Base-by-base conservation (phyloP, 768 basidiomycete species). In the Neoboletus brunneissimus region DNA sequence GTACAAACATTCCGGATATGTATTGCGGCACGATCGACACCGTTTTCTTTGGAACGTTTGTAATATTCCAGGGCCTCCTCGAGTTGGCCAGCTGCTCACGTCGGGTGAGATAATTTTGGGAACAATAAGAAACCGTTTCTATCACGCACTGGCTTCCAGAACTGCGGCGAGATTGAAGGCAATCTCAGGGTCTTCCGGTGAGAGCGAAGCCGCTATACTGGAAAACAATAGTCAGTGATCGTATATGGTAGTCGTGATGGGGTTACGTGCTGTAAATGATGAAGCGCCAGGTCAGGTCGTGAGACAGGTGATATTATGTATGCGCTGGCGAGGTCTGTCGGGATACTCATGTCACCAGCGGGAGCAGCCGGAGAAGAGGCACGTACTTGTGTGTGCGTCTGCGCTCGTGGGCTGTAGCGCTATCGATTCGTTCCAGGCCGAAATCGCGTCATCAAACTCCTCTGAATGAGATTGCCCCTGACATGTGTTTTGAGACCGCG, bases 141-240 rank as follows among this genome's bases (percentile, higher is more conserved):
- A 65, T 57, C 54, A 79, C 86, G 64, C 63, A 91, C 92, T 83
- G 54, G 92, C 91, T 85, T 94, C 92, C 57, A 94, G 79, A 64
- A 94, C 90, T 44, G 91, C 92, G 49, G 89, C 92, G 56, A 92
- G 82, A 76, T 94, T 94, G 79, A 93, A 94, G 16, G 89, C 86
- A 66, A 94, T 91, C 71, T 94, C 92, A 70, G 89, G 86, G 77
- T 94, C 92, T 71, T 91, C 88, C 45, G 92, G 92, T 56, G 87
- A 81, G 63, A 94, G 81, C n/a, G 86, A 84, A 43, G 85, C 79
- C 48, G 92, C 92, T 69, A 89, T 85, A 63, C 92, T 94, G 73
- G 57, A 68, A 67, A 59, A 65, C 68, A 67, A 70, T 68, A 66
- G 57, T 72, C 54, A 73, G 67, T 60, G 59, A 49, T 61, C 65